Evolutionary conservation across 306 rosid species (phyloP), one percentile per base, ranked within the genome.

Genomic region (Prunus campanulata): DNA sequence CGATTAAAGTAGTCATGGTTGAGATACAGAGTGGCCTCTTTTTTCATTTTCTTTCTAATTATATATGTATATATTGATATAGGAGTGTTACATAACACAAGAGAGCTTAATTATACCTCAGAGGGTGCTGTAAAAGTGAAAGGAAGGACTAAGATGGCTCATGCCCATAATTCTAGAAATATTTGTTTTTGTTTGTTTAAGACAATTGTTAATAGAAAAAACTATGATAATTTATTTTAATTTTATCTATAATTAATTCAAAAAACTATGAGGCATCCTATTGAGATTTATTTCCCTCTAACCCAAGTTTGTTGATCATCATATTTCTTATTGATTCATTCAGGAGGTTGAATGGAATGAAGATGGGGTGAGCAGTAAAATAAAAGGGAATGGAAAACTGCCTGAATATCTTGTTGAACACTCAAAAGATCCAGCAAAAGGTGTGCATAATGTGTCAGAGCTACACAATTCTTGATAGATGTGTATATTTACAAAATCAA

Each of bases 341-440:
- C 11, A 66, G 73, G 80, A 44, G 18, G 48, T 52, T 52, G 25
- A 35, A 52, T 47, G 42, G 35, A 66, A 66, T 66, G 66, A 66
- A 65, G 72, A 15, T 76, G 29, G 3, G 25, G 16, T 44, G 55
- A 42, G 47, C 18, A 19, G 44, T 42, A 59, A n/a, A 66, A 20
- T 39, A 39, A 13, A 22, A 25, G 74, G 74, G 74, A 76, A 66
- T 44, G 67, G 51, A 55, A 27, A 42, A 66, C 72, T 8, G 44
- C 20, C 30, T 11, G 46, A 67, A 61, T 44, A 54, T 35, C 74
- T 39, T 66, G 13, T 54, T 66, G 66, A 42, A 75, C 11, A 22
- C 22, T 32, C 35, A 11, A 13, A 52, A 22, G 8, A 54, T 39
- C 64, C 72, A 35, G 44, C 39, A 16, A n/a, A 15, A 55, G 80